Conservation (phyloP, 441 rosid genomes). For the Syzygium malaccense region DNA sequence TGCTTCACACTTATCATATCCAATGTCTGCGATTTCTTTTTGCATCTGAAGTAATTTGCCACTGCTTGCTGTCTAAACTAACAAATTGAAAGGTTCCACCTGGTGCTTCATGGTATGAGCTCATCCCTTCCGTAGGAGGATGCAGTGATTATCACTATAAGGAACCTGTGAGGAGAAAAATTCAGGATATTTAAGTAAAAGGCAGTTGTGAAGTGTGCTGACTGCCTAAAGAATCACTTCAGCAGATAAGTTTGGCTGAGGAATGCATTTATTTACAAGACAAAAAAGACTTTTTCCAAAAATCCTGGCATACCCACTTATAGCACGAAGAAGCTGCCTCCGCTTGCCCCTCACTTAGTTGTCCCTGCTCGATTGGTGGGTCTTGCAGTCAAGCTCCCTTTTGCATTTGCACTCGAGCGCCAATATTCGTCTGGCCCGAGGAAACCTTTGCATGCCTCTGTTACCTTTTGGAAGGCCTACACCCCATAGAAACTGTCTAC, state of each 20-base stretch:
- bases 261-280: neutral
- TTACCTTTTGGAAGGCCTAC: too few relatives aligned
- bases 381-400: too few relatives aligned
- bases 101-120: neutral
- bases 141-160: neutral
- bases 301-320: too few relatives aligned
- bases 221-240: neutral
- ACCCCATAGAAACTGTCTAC: too few relatives aligned
- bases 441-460: too few relatives aligned
- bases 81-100: neutral
- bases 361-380: too few relatives aligned
- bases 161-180: neutral
- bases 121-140: neutral
- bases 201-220: neutral
- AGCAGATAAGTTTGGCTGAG: neutral
- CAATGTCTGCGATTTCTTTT: neutral
- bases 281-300: too few relatives aligned
- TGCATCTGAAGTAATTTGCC: neutral
- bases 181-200: neutral
- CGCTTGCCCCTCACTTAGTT: too few relatives aligned
- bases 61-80: neutral
- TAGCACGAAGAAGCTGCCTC: too few relatives aligned
- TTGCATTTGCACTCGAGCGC: too few relatives aligned
- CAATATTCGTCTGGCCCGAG: too few relatives aligned
- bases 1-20: neutral